phyloP scores from a whole-genome alignment of 225 moss, liverwort and hornwort species.

The Polytrichum commune region DNA sequence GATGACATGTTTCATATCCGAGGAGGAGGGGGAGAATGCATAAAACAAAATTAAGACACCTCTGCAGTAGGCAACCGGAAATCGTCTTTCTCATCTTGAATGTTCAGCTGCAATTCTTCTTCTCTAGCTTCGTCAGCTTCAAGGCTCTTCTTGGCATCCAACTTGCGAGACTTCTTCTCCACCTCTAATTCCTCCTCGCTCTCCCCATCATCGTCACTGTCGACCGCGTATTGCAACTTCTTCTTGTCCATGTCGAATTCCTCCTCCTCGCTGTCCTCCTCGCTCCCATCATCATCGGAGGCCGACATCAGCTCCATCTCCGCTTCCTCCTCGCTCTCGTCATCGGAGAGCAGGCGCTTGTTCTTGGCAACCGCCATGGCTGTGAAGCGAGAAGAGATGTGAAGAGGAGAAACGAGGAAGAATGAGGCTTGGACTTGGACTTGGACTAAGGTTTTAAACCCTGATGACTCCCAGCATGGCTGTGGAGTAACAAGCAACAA shows the following conservation, averaged over 20 bases:
- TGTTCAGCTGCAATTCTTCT: slow-evolving; percentile 94
- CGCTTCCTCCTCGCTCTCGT: slow-evolving; percentile 68
- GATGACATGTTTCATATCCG: neutral
- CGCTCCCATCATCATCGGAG: slow-evolving; percentile 60
- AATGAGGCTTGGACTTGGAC: too few relatives aligned
- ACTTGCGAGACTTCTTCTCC: slow-evolving; percentile 80
- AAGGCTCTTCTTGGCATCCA: slow-evolving; percentile 63
- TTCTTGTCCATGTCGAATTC: slow-evolving; percentile 38
- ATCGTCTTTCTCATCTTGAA: slow-evolving; percentile 84
- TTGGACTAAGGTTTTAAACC: too few relatives aligned
- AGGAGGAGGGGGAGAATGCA: too few relatives aligned
- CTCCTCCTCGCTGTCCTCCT: slow-evolving; percentile 51
- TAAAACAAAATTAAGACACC: slow-evolving; percentile 27
- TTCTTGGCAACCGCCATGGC: slow-evolving; percentile 7
- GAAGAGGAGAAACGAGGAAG: too few relatives aligned
- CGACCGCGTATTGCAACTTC: slow-evolving; percentile 18
- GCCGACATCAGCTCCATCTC: slow-evolving; percentile 58
- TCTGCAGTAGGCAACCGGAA: slow-evolving; percentile 75
- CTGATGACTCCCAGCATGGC: too few relatives aligned
- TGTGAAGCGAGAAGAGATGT: too few relatives aligned
- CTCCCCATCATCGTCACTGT: slow-evolving; percentile 48
- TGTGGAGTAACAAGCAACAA: too few relatives aligned
- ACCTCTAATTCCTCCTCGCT: slow-evolving; percentile 84
- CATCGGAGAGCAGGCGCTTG: slow-evolving; percentile 45
- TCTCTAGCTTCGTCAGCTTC: slow-evolving; percentile 80